phyloP scores from a whole-genome alignment of 1,284 basidiomycete genomes.

The Ganoderma resinaceum region DNA sequence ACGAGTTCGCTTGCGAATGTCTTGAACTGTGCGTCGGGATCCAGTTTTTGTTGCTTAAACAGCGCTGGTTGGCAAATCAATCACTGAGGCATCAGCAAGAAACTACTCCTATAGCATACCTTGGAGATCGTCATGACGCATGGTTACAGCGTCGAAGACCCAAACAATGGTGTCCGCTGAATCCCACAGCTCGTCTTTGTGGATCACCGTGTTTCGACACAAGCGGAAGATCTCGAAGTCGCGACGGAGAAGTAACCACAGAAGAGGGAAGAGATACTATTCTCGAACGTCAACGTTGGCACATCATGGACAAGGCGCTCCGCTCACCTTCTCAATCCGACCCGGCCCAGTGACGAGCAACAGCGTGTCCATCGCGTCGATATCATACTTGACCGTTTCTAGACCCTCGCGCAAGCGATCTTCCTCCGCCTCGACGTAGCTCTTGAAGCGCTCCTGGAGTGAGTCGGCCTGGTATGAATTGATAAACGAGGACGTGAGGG shows the following conservation, averaged over 20 bases:
- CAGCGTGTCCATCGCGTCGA: conserved; percentile 32
- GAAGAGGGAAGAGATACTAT: conserved; percentile 41
- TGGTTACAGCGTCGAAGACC: conserved; percentile 21
- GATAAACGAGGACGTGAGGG: conserved; percentile 16
- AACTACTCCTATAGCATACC: neutral
- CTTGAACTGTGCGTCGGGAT: conserved; percentile 35
- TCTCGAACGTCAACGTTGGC: neutral
- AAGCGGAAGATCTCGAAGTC: conserved; percentile 25
- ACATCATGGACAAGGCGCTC: too few species aligned
- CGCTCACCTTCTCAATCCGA: conserved; percentile 30
- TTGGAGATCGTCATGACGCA: conserved; percentile 19
- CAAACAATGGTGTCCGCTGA: conserved; percentile 27
- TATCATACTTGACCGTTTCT: conserved; percentile 26
- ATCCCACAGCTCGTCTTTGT: conserved; percentile 35
- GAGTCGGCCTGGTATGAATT: conserved; percentile 16
- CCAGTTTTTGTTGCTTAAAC: conserved; percentile 41
- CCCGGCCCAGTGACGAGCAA: conserved; percentile 28
- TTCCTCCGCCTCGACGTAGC: conserved; percentile 29
- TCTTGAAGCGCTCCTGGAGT: conserved; percentile 25
- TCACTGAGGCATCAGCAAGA: neutral
- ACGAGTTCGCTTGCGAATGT: conserved; percentile 38
- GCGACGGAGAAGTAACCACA: conserved; percentile 28
- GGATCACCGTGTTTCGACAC: conserved; percentile 17
- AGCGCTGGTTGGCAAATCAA: conserved; percentile 37
- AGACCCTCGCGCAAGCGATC: conserved; percentile 24